Evolutionary conservation across 768 basidiomycete species (phyloP).

Genomic region (Suillus fuscotomentosus): DNA sequence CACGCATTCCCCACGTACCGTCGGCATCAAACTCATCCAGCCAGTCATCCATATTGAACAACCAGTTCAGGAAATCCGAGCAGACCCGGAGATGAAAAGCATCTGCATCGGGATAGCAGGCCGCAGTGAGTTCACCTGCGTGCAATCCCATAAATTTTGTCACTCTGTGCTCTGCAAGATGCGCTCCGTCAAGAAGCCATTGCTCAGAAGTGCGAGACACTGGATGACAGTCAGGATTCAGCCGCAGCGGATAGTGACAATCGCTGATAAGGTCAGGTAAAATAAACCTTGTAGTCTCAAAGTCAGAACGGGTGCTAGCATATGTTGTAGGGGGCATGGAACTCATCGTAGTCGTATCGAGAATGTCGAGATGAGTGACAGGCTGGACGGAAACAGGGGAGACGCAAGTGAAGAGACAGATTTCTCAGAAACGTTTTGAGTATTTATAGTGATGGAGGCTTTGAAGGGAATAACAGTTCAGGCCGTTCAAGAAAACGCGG

Average conservation of each 20-base stretch:
- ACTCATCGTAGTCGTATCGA: neutral
- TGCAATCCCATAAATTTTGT: conserved; percentile 47
- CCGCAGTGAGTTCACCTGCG: conserved; percentile 59
- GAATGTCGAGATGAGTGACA: conserved; percentile 11
- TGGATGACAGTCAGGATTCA: conserved; percentile 31
- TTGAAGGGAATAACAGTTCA: neutral
- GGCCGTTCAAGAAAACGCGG: neutral
- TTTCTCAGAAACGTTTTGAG: conserved; percentile 18
- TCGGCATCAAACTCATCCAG: conserved; percentile 33
- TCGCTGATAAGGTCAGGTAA: conserved; percentile 42
- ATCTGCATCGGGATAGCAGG: conserved; percentile 51
- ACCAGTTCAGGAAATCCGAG: conserved; percentile 53
- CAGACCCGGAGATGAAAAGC: conserved; percentile 53
- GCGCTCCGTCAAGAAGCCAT: conserved; percentile 29
- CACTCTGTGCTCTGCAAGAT: conserved; percentile 17
- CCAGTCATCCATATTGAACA: conserved; percentile 32
- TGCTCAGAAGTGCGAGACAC: conserved; percentile 37
- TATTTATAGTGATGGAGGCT: conserved; percentile 21
- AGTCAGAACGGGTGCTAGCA: conserved; percentile 8
- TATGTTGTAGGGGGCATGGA: conserved; percentile 26
- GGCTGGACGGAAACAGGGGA: conserved; percentile 13
- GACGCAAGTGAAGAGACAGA: neutral
- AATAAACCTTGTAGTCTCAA: conserved; percentile 23
- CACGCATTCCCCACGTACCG: conserved; percentile 30
- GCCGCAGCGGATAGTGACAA: conserved; percentile 36